Evolutionary conservation across 2,329 filamentous ascomycete genomes (phyloP), one percentile per base, ranked within the genome.

Genomic region (Colletotrichum magnum): DNA sequence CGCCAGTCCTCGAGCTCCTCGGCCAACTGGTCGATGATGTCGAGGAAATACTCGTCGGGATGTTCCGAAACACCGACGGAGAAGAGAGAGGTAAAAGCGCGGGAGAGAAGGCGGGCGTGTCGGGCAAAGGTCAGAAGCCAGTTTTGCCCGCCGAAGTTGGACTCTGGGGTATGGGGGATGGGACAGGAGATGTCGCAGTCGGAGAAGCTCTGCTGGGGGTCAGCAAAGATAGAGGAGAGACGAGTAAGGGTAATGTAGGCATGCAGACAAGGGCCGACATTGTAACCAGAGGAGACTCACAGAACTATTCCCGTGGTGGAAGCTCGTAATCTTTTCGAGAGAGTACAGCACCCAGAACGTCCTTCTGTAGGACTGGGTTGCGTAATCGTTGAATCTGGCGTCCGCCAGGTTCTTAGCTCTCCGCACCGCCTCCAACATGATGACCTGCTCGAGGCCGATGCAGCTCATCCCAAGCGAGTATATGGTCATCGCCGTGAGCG

Each of bases 321-420:
- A 81, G 36, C 72, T 77, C 0, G 70, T 68, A 7, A 74, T 73
- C 57, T 83, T 83, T 54, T 84, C 82, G 18, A 83, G 48, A 10
- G 73, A 72, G 59, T 82, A 83, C 16, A 83, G 74, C 0, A 80
- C 78, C 81, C 81, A 84, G 59, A 83, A 84, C 0, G 77, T 77
- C 48, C 75, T 74, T 32, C 76, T 74, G n/a, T 76, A 78, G 1
- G 69, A 61, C 6, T 67, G n/a, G 7, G 61, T 63, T 2, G 69
- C 62, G 4, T 57, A 54, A 9, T 68, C 73, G 3, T 64, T 45
- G n/a, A 75, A 64, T n/a, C 70, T 74, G 7, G 68, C 68, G 9
- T 72, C 70, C 1, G 74, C 71, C 0, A 79, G 71, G 41, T 73
- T 77, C 68, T 78, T 77, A 1, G 77, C 77, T 12, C 77, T 72